Base-by-base conservation (phyloP, 805 yeast genomes). In the baker's yeast (Saccharomyces cerevisiae) region DNA sequence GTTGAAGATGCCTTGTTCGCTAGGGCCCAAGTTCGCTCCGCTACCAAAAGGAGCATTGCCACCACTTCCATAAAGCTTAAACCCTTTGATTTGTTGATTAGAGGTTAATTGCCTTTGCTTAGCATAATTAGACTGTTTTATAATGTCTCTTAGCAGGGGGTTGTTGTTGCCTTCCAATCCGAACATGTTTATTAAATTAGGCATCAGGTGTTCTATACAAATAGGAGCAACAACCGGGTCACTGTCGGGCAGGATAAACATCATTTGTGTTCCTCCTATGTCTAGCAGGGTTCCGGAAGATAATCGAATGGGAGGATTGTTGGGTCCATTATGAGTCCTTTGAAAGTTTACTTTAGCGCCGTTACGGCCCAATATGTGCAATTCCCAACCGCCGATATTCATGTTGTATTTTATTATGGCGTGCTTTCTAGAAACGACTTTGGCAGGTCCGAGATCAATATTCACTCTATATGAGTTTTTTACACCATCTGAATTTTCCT, bases 251-350 rank as follows among this genome's bases (percentile, higher is more conserved):
- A 94, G 75, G 41, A 94, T 94, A 67, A 94, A 94, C 96, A 94
- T 92, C 98, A 94, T 94, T 71, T 94, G 98, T 10, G 96, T 90
- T 5, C 97, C 97, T 17, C 98, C 98, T 48, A 94, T 84, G 64
- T 94, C 99, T 54, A 94, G 72, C 17, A 94, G 82, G 46, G 92
- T 87, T n/a, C 99, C 99, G 1, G 95, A 85, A 51, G 79, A 78
- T 53, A 94, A 77, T 11, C 83, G 78, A 13, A 84, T 78, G 2
- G 83, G 75, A 4, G 74, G 61, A 3, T 73, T 69, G 47, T 72
- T 63, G 4, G 77, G 70, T 4, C 84, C 85, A 31, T 79, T 65
- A 22, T 67, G 63, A 1, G 75, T 68, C 54, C 76, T 73, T 29
- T 63, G 61, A 51, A 89, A 87, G 72, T 94, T 96, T 27, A 94